These are phyloP conservation scores for Boeremia exigua DNA, from an alignment of 2,329 filamentous ascomycete genomes.

Conservation along the genomic window DNA sequence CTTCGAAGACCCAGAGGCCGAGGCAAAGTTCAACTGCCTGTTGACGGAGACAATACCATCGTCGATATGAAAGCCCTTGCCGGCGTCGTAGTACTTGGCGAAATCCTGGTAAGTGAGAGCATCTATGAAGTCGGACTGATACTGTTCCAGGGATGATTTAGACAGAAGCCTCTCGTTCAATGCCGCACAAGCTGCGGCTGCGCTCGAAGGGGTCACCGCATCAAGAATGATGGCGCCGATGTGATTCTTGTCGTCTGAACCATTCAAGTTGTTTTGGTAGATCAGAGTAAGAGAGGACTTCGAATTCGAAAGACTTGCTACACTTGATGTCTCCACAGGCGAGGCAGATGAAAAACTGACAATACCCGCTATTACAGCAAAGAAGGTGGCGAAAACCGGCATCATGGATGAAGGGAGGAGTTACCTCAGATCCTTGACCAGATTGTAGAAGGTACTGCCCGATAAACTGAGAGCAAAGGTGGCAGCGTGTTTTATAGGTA, in stretches of 20 bases:
- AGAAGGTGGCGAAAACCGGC: slow-evolving; percentile 29
- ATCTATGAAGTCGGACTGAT: slow-evolving; percentile 55
- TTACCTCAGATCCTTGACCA: background rate
- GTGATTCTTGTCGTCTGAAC: slow-evolving; percentile 60
- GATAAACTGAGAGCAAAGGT: background rate
- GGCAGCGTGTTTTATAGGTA: slow-evolving; percentile 17
- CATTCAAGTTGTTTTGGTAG: slow-evolving; percentile 63
- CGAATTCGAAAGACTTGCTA: slow-evolving; percentile 29
- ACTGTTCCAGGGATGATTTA: slow-evolving; percentile 48
- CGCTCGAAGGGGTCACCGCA: slow-evolving; percentile 47
- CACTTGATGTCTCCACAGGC: slow-evolving; percentile 25
- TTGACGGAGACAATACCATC: slow-evolving; percentile 49
- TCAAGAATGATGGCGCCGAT: slow-evolving; percentile 59
- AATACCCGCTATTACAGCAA: slow-evolving; percentile 29
- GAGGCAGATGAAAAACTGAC: slow-evolving; percentile 24
- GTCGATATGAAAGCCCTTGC: slow-evolving; percentile 53
- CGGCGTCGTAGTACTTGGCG: slow-evolving; percentile 44
- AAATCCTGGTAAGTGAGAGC: slow-evolving; percentile 56
- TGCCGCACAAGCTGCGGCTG: slow-evolving; percentile 52
- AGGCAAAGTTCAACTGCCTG: slow-evolving; percentile 44
- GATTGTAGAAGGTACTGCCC: slow-evolving; percentile 9
- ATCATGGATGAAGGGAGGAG: slow-evolving; percentile 12
- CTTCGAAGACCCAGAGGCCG: slow-evolving; percentile 26
- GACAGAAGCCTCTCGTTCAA: slow-evolving; percentile 58
- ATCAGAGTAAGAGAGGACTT: slow-evolving; percentile 57